Conservation (phyloP, 2,329 filamentous ascomycete species). For the Tolypocladium tundrense region DNA sequence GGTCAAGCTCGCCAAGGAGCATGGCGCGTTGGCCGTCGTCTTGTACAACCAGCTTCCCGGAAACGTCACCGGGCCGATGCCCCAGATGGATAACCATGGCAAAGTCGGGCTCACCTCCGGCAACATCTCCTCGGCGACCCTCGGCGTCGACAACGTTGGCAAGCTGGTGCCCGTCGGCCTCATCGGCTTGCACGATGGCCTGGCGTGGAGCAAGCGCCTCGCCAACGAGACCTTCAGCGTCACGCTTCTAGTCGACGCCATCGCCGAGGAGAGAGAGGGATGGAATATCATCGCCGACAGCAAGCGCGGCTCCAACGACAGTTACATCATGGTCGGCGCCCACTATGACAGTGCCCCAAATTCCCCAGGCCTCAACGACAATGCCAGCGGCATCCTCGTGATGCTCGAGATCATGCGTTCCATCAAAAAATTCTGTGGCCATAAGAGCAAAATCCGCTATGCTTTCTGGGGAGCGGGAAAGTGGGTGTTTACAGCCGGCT, state of each 20-base stretch:
- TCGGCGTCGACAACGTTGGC: conserved; percentile 29
- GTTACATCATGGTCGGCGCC: conserved; percentile 28
- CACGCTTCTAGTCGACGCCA: conserved; percentile 20
- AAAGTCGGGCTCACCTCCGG: background rate
- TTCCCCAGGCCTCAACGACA: conserved; percentile 28
- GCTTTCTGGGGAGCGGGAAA: conserved; percentile 29
- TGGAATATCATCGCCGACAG: conserved; percentile 30
- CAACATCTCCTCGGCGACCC: conserved; percentile 13
- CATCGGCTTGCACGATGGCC: conserved; percentile 19
- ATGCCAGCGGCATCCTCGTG: conserved; percentile 23
- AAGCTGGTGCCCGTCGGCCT: conserved; percentile 21
- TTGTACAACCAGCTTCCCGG: conserved; percentile 51
- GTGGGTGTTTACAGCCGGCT: conserved; percentile 9
- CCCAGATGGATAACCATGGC: background rate
- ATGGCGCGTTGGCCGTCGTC: conserved; percentile 34
- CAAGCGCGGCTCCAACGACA: conserved; percentile 24
- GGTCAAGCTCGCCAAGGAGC: conserved; percentile 27
- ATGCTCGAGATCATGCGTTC: conserved; percentile 24
- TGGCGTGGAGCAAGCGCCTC: conserved; percentile 19
- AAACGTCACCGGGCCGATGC: conserved; percentile 28
- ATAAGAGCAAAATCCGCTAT: conserved; percentile 27
- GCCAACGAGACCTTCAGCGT: conserved; percentile 18
- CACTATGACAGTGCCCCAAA: conserved; percentile 26
- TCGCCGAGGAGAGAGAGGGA: conserved; percentile 20
- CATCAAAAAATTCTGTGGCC: conserved; percentile 22